Evolutionary conservation across 768 basidiomycete genomes (phyloP), one percentile per base, ranked within the genome.

Genomic region (Termitomyces sp.): DNA sequence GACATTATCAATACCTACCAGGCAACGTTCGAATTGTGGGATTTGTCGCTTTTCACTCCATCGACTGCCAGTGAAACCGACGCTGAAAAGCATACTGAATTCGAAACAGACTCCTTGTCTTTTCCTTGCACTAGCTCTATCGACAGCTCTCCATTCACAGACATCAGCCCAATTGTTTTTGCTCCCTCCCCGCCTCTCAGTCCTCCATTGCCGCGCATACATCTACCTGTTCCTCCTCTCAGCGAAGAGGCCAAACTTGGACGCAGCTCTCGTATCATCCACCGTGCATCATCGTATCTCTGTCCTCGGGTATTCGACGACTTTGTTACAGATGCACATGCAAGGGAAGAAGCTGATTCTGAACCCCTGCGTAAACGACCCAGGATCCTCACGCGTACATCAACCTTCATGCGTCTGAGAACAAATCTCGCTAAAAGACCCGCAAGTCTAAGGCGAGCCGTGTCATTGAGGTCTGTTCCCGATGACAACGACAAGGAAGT

Each of bases 241-340:
- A 23, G 35, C 47, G 34, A 35, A 49, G 35, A 49, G 17, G 19
- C 14, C 4, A 49, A 28, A 39, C n/a, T 17, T n/a, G 49, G 37
- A 12, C 40, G 39, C 25, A 51, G 37, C 16, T 51, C 35, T 9
- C 55, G 55, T 28, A n/a, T 35, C 12, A 56, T 56, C 21, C 55
- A 56, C 23, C 55, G 55, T 12, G 55, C 55, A 1, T 54, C 52
- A 12, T 56, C 40, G 8, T 56, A 49, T 41, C 28, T 34, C 35
- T 21, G 25, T 23, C 21, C 49, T 12, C 32, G 14, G 32, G 14
- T 25, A 42, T 42, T 11, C 21, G 3, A 21, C 6, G 21, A 23
- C 50, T 25, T 16, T 11, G 7, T 16, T n/a, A 2, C 5, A 16
- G 27, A 41, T 21, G 1, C 40, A 48, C 2, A 16, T 23, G 3